phyloP scores from a whole-genome alignment of 2,329 filamentous ascomycete genomes.

The Bipolaris victoriae region DNA sequence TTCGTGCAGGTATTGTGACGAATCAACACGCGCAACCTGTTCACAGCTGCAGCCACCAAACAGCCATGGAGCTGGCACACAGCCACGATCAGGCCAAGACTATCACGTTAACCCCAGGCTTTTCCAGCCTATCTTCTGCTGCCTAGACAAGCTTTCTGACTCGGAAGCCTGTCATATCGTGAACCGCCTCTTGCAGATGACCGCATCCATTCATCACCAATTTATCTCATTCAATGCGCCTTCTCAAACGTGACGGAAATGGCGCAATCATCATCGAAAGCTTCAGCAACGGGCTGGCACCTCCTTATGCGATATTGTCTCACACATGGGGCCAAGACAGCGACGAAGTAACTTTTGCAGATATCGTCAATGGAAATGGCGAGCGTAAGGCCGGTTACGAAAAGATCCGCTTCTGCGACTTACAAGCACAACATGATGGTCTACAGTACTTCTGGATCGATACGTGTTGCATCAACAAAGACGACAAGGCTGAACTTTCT shows the following conservation, averaged over 20 bases:
- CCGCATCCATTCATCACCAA: neutral
- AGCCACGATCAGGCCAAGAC: no score
- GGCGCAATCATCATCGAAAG: slow-evolving; percentile 9
- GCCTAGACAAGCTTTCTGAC: no score
- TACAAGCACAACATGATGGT: slow-evolving; percentile 1
- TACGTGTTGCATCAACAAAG: slow-evolving; percentile 3
- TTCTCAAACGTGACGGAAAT: slow-evolving; percentile 13
- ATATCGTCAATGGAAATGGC: slow-evolving; percentile 12
- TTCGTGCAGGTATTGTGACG: no score
- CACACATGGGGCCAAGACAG: slow-evolving; percentile 31
- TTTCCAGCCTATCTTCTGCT: no score
- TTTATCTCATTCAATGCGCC: slow-evolving; percentile 13
- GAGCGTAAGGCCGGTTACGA: slow-evolving; percentile 5
- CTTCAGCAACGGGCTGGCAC: neutral
- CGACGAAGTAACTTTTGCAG: slow-evolving; percentile 35
- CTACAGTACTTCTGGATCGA: slow-evolving; percentile 7
- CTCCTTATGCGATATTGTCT: slow-evolving; percentile 35
- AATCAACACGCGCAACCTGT: no score
- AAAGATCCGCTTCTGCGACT: slow-evolving; percentile 4
- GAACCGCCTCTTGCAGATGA: no score
- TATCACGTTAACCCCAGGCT: no score
- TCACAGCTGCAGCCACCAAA: no score
- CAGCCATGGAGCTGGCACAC: no score
- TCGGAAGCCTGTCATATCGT: no score
- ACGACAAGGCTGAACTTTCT: neutral